Evolutionary conservation across 2,329 filamentous ascomycete genomes (phyloP), one percentile per base, ranked within the genome.

Genomic region (Aspergillus quadricinctus): DNA sequence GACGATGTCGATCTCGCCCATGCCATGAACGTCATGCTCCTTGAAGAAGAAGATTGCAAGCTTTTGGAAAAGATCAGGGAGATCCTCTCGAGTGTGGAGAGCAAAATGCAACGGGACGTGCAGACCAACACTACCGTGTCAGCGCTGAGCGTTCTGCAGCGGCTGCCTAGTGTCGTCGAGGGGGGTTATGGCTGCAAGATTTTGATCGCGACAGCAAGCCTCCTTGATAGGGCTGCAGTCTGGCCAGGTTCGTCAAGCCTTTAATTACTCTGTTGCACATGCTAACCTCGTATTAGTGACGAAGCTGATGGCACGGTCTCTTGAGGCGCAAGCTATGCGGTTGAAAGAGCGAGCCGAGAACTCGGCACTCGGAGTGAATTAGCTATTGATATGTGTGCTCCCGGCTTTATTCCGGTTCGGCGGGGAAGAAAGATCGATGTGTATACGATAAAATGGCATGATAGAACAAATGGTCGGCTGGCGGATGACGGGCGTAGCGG

Each of bases 1-100:
- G 89, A 96, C 61, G 83, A 88, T 0, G 84, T 94, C 35, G 91
- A 97, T 65, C 81, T 90, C 52, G 80, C 81, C 0, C 87, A 92
- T 63, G 89, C 96, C 7, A 91, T 92, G 2, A 90, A 88, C 2
- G 88, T 96, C 55, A 91, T 97, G 85, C 82, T 97, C 3, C 80
- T 97, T 1, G 92, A 97, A 67, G 90, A 94, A 19, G 93, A 97
- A 69, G 93, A 99, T 63, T 83, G 89, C 62, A 93, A 93, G 72
- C 80, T 97, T 1, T 77, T 97, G 6, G 81, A 84, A 48, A 96
- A 95, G 75, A 86, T 97, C 25, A 84, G 89, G 62, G 88, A 90
- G 60, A 88, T 97, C 9, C 77, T 97, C 43, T 78, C 82, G 37
- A 88, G 84, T 59, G 86, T 90, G 9, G 90, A 96, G 71, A 80